Evolutionary conservation across 2,329 filamentous ascomycete genomes (phyloP), one percentile per base, ranked within the genome.

Genomic region (Ceratocystis papillata): DNA sequence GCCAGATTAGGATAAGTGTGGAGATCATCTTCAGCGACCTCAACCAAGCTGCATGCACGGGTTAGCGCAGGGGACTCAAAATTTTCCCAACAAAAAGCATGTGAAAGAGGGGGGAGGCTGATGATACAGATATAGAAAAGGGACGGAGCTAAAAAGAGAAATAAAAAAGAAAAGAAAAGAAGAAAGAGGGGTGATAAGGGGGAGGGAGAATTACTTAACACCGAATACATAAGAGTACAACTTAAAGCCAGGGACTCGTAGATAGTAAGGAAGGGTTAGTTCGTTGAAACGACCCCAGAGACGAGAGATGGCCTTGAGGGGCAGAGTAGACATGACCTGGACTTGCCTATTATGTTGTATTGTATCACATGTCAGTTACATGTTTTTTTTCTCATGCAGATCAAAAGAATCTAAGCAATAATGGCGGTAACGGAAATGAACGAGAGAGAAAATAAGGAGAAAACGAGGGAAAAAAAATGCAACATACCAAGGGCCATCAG

Each of bases 231-330:
- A 95, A 1, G 90, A 87, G 76, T 96, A 96, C 0, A 96, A 83
- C 74, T 89, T 93, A 78, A 96, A 96, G 15, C 92, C 92, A 0
- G 92, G 91, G 0, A 93, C 83, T 4, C 92, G 88, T 28, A 96
- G 80, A 74, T 90, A 91, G 77, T 94, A 93, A 0, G 92, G 92
- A 46, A 96, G 88, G 10, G 86, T 85, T 61, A 96, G 78, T 74
- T 96, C 91, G 75, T 96, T 96, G 79, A 96, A 96, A 63, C 81
- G 84, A 46, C 92, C 92, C 92, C 92, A 96, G 69, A 95, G 73
- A 60, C 92, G 84, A 44, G 91, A 96, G 57, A 96, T 82, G 45
- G 90, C 91, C 77, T 96, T 96, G 69, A 96, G 80, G 44, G 92
- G 92, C 68, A 96, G 79, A 1, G 90, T 96, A 6, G 90, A 95